These are phyloP conservation scores for Helotiales sp. DNA, from an alignment of 2,329 filamentous ascomycete species.

Conservation along the genomic window DNA sequence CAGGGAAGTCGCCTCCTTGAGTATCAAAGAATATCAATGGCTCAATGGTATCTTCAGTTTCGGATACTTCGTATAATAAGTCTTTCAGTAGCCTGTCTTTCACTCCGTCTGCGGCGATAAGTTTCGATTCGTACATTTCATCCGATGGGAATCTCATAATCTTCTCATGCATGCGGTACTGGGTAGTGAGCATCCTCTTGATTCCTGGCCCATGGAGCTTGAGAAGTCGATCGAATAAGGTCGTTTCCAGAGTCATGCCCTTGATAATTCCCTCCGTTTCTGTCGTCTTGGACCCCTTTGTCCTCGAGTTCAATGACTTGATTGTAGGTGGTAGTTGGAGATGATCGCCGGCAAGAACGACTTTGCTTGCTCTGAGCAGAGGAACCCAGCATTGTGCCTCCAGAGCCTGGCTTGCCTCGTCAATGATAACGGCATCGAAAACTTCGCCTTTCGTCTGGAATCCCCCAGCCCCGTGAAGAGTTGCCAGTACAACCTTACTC, in stretches of 20 bases:
- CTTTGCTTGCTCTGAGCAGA: constrained; percentile 78
- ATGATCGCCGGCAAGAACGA: constrained; percentile 92
- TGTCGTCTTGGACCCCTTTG: constrained; percentile 43
- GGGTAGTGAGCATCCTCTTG: constrained; percentile 93
- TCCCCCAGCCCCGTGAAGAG: constrained; percentile 88
- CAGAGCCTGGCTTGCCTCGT: constrained; percentile 93
- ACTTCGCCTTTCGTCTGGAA: constrained; percentile 77
- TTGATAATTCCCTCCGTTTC: constrained; percentile 50
- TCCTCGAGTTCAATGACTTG: constrained; percentile 71
- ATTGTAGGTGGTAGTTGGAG: constrained; percentile 93
- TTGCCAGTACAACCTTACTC: constrained; percentile 89
- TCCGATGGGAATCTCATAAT: constrained; percentile 96
- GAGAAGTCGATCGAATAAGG: constrained; percentile 88
- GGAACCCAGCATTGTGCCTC: constrained; percentile 98
- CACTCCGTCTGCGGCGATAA: constrained; percentile 82
- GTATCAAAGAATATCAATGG: constrained; percentile 95
- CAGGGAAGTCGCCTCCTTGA: constrained; percentile 89
- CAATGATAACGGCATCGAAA: constrained; percentile 94
- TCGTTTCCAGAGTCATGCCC: constrained; percentile 77
- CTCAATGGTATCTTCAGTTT: constrained; percentile 85
- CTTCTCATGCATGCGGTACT: constrained; percentile 96
- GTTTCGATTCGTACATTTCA: constrained; percentile 81
- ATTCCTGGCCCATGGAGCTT: constrained; percentile 79
- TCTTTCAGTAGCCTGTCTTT: constrained; percentile 76
- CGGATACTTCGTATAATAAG: constrained; percentile 75